Percentiles rank a stretch among this genome's conserved stretches.
phyloP scores from a whole-genome alignment of 305 asterid genomes.

The Withania somnifera region DNA sequence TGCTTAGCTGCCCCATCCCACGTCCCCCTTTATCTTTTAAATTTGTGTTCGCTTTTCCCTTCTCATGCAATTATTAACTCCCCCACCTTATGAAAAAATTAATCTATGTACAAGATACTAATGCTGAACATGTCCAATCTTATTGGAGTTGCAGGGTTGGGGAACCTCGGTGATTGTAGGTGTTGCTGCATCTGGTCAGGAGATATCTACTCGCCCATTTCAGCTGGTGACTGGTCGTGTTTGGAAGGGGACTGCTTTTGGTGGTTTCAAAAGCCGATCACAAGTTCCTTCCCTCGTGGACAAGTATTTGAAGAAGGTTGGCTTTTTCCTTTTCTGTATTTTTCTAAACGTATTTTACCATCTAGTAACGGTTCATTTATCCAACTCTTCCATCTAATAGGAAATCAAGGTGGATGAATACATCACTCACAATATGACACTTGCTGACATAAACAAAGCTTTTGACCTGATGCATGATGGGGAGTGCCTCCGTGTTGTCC shows the following conservation, averaged over 20 bases:
- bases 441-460: slow-evolving; percentile 68
- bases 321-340: neutral
- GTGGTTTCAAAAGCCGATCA: slow-evolving; percentile 97
- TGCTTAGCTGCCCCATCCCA: neutral
- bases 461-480: slow-evolving; percentile 95
- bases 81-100: neutral
- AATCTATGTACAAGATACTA: neutral
- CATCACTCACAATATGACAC: slow-evolving; percentile 76
- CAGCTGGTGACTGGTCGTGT: slow-evolving; percentile 99
- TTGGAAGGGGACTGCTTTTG: slow-evolving; percentile 99
- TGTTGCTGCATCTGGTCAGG: slow-evolving; percentile 99
- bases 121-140: slow-evolving; percentile 5
- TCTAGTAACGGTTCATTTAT: neutral
- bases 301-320: slow-evolving; percentile 81
- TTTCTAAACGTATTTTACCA: neutral
- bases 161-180: slow-evolving; percentile 99
- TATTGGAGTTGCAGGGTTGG: slow-evolving; percentile 66
- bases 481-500: slow-evolving; percentile 81
- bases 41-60: neutral
- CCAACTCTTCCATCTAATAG: slow-evolving; percentile 22
- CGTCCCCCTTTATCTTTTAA: neutral
- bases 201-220: slow-evolving; percentile 97
- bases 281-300: slow-evolving; percentile 99
- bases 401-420: slow-evolving; percentile 99
- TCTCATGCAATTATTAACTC: neutral